Percentiles rank a stretch among this genome's conserved stretches.
Conservation (phyloP, 495 filamentous ascomycete species). For the Aspergillus egyptiacus region DNA sequence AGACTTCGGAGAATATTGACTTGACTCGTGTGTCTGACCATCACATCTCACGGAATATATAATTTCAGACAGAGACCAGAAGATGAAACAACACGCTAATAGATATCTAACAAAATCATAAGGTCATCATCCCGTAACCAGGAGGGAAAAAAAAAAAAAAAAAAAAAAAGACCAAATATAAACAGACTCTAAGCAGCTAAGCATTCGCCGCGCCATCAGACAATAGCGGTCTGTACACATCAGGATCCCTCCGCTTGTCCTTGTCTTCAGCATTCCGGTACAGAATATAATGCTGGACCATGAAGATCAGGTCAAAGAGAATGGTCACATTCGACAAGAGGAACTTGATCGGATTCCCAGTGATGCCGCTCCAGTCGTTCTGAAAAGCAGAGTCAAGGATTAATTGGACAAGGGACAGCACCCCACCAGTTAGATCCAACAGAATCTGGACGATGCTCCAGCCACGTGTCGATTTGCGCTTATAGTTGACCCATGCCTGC, state of each 20-base stretch:
- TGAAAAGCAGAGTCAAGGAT: slow-evolving; percentile 79
- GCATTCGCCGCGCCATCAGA: slow-evolving; percentile 7
- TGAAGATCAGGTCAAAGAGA: slow-evolving; percentile 80
- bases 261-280: slow-evolving; percentile 44
- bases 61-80: no score
- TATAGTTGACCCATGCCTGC: slow-evolving; percentile 76
- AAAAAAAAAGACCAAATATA: no score
- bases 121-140: no score
- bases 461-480: slow-evolving; percentile 73
- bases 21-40: no score
- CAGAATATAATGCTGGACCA: slow-evolving; percentile 79
- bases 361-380: slow-evolving; percentile 80
- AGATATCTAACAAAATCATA: no score
- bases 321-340: slow-evolving; percentile 76
- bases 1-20: no score
- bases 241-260: slow-evolving; percentile 3
- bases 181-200: neutral
- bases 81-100: no score
- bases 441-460: slow-evolving; percentile 85
- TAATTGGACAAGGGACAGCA: slow-evolving; percentile 78
- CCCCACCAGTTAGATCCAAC: slow-evolving; percentile 74
- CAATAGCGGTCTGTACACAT: slow-evolving; percentile 29
- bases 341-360: slow-evolving; percentile 89
- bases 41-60: no score
- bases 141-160: no score